phyloP scores from a whole-genome alignment of 768 basidiomycete genomes.

The Xerocomellus dryophilus region DNA sequence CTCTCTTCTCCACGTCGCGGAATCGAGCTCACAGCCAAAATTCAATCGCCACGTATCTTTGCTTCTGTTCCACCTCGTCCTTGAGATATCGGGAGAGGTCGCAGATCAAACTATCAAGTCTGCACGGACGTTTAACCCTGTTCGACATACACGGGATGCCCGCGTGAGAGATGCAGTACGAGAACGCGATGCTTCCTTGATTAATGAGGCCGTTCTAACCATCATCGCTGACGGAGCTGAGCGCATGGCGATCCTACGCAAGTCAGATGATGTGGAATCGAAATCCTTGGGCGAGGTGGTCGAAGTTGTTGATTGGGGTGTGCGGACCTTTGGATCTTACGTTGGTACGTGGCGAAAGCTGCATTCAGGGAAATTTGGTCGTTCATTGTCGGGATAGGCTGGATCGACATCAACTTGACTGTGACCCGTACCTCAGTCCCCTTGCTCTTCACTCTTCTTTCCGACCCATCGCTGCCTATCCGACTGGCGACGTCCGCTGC shows the following conservation, averaged over 20 bases:
- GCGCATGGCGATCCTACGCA: conserved; percentile 50
- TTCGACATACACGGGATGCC: conserved; percentile 76
- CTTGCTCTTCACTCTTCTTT: conserved; percentile 78
- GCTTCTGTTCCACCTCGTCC: conserved; percentile 86
- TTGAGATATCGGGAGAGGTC: conserved; percentile 96
- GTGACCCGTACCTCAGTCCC: conserved; percentile 88
- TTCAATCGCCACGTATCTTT: conserved; percentile 85
- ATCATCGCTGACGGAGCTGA: conserved; percentile 72
- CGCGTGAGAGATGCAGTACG: conserved; percentile 87
- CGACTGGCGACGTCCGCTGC: conserved; percentile 81
- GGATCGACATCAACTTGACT: conserved; percentile 97
- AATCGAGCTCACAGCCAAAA: conserved; percentile 52
- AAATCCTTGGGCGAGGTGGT: conserved; percentile 55
- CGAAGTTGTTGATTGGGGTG: conserved; percentile 90
- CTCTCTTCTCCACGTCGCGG: conserved; percentile 62
- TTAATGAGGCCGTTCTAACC: conserved; percentile 85
- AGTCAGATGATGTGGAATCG: conserved; percentile 41
- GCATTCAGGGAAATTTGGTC: not conserved
- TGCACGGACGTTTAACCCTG: conserved; percentile 67
- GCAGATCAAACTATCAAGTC: conserved; percentile 92
- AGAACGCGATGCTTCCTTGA: conserved; percentile 79
- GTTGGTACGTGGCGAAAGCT: conserved; percentile 63
- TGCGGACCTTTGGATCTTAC: conserved; percentile 89
- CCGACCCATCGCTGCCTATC: conserved; percentile 72
- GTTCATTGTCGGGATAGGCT: conserved; percentile 52